Conservation (phyloP, 108 stramenopile species). For the Chaetoceros tenuissimus region DNA sequence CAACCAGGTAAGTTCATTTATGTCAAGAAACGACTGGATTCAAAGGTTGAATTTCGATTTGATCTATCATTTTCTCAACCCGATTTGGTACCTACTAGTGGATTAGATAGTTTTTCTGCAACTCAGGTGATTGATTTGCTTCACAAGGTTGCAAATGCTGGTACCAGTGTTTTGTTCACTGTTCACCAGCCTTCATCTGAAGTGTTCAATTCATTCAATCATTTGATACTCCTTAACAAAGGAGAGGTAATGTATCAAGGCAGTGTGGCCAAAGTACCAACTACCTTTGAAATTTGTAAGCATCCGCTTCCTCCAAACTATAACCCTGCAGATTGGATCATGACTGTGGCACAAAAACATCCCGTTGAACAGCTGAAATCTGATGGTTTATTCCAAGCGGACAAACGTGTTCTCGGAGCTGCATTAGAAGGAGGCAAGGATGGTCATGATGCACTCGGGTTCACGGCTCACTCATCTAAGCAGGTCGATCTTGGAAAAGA, state of each 20-base stretch:
- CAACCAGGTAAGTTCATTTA: slow-evolving; percentile 29
- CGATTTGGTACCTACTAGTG: slow-evolving; percentile 66
- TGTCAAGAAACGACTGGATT: slow-evolving; percentile 18
- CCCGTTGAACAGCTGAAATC: slow-evolving; percentile 24
- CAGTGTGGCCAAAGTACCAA: slow-evolving; percentile 8
- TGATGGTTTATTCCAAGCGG: slow-evolving; percentile 31
- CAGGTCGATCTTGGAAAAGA: not conserved
- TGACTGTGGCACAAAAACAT: slow-evolving; percentile 51
- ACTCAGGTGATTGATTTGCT: slow-evolving; percentile 47
- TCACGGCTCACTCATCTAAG: slow-evolving; percentile 10
- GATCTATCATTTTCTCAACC: slow-evolving; percentile 29
- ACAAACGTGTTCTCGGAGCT: slow-evolving; percentile 19
- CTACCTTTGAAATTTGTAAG: slow-evolving; percentile 25
- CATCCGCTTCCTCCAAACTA: slow-evolving; percentile 57
- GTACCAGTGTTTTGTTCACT: slow-evolving; percentile 53
- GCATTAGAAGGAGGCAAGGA: slow-evolving; percentile 20
- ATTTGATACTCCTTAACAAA: slow-evolving; percentile 45
- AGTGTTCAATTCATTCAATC: slow-evolving; percentile 54
- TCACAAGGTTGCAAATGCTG: slow-evolving; percentile 42
- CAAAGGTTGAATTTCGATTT: too few relatives aligned
- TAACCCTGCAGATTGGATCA: slow-evolving; percentile 77
- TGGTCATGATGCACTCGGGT: slow-evolving; percentile 34
- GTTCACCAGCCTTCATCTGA: slow-evolving; percentile 79
- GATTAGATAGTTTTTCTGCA: slow-evolving; percentile 60
- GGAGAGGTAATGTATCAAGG: slow-evolving; percentile 55